phyloP scores from a whole-genome alignment of 352 stramenopile species.

The Globisporangium emineosum region DNA sequence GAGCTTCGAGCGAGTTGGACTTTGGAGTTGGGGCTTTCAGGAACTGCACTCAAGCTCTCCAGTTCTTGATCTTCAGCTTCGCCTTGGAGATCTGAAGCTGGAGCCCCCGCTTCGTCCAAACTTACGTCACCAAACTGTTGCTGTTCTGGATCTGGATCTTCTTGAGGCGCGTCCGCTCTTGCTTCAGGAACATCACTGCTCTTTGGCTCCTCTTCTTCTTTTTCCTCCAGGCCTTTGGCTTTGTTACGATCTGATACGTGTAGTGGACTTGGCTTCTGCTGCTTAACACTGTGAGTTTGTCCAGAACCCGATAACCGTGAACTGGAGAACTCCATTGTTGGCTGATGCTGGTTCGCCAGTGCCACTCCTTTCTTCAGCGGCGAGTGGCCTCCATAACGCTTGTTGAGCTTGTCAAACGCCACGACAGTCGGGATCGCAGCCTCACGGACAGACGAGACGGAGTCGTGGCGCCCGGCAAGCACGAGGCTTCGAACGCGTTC shows the following conservation, averaged over 20 bases:
- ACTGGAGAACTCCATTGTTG: neutral
- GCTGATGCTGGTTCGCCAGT: neutral
- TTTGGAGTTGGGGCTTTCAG: neutral
- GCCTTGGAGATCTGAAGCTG: conserved; percentile 10
- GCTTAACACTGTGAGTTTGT: too few species aligned
- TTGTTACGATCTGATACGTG: too few species aligned
- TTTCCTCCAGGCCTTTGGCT: too few species aligned
- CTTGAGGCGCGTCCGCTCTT: neutral
- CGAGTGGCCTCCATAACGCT: conserved; percentile 1
- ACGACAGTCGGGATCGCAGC: conserved; percentile 35
- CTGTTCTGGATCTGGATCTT: neutral
- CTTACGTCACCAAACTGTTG: conserved; percentile 23
- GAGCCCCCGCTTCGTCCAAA: conserved; percentile 30
- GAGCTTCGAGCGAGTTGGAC: neutral
- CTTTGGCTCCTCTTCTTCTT: conserved; percentile 6
- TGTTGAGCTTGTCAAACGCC: conserved; percentile 31
- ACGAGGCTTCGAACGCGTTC: conserved; percentile 43
- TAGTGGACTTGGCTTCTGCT: too few species aligned
- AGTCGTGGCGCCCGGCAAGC: conserved; percentile 42
- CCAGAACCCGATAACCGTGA: neutral
- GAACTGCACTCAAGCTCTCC: neutral
- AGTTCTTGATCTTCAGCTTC: neutral
- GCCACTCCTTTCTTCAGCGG: conserved; percentile 4
- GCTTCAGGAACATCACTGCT: neutral
- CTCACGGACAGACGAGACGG: conserved; percentile 51